phyloP scores from a whole-genome alignment of 1,284 basidiomycete genomes.

The Cutaneotrichosporon sp. region DNA sequence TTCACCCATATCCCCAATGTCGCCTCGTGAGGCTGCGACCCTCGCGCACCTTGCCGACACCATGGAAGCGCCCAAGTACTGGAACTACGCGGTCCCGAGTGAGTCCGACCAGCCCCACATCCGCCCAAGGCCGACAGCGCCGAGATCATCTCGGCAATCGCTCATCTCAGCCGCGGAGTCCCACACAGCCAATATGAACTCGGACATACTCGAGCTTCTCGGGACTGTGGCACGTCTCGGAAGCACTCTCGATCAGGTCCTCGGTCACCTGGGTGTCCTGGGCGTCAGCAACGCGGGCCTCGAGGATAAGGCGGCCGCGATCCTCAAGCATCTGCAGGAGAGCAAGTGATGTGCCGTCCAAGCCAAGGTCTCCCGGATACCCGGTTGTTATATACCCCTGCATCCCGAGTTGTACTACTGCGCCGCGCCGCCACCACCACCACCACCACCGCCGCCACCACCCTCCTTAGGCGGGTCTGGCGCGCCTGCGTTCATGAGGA shows the following conservation, averaged over 20 bases:
- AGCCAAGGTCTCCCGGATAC: too few species aligned
- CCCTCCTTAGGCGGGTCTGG: constrained; percentile 1
- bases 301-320: neutral
- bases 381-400: neutral
- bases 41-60: too few species aligned
- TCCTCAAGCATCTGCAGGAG: neutral
- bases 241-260: neutral
- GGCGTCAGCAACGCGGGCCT: neutral
- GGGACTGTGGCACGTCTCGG: neutral
- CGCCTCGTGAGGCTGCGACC: too few species aligned
- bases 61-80: neutral
- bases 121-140: neutral
- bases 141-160: too few species aligned
- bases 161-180: neutral
- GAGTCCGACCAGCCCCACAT: neutral
- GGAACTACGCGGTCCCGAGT: neutral
- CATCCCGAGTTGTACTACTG: neutral
- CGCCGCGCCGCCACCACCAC: neutral
- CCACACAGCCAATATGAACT: neutral
- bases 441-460: neutral
- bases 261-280: neutral
- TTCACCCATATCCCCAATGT: neutral
- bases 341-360: neutral
- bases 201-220: neutral
- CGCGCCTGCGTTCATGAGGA: constrained; percentile 1